phyloP scores from a whole-genome alignment of 208 protist genomes.

The Leishmania mexicana region DNA sequence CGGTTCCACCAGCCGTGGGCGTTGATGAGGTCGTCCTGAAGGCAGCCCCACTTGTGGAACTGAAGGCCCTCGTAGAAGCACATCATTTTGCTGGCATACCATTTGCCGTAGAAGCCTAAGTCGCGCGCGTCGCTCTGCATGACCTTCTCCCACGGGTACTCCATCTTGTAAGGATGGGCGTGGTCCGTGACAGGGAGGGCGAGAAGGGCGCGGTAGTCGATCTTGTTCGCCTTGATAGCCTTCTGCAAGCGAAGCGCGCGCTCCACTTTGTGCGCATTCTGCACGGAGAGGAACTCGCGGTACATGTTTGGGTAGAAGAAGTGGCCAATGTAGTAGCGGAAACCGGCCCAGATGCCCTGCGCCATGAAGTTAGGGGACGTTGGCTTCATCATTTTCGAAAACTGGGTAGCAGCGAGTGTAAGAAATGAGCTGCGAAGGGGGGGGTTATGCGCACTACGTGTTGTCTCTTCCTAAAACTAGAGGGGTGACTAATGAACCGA shows the following conservation, averaged over 20 bases:
- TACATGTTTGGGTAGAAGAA: constrained; percentile 93
- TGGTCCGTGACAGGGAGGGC: constrained; percentile 90
- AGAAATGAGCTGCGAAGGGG: background rate
- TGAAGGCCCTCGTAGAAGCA: constrained; percentile 89
- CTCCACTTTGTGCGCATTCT: constrained; percentile 90
- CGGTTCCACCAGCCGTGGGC: constrained; percentile 91
- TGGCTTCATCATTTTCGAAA: constrained; percentile 72
- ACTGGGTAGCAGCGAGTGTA: background rate
- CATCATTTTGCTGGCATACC: constrained; percentile 92
- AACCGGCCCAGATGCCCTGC: constrained; percentile 88
- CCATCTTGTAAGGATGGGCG: constrained; percentile 93
- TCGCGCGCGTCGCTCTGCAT: constrained; percentile 81
- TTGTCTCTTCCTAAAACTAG: background rate
- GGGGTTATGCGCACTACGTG: background rate
- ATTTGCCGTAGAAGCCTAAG: constrained; percentile 86
- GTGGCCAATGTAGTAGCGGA: constrained; percentile 87
- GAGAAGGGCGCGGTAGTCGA: constrained; percentile 89
- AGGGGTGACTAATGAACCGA: background rate
- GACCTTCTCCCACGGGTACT: constrained; percentile 93
- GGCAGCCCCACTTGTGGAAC: constrained; percentile 89
- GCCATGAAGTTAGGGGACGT: constrained; percentile 79
- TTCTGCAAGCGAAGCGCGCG: constrained; percentile 87
- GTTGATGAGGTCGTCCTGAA: constrained; percentile 92
- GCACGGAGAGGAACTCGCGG: constrained; percentile 87
- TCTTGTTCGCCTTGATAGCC: constrained; percentile 93